A percentile compares a stretch with the other conserved stretches of the same genome.
phyloP scores from a whole-genome alignment of 768 basidiomycete species.

The Dioszegia aurantiaca region DNA sequence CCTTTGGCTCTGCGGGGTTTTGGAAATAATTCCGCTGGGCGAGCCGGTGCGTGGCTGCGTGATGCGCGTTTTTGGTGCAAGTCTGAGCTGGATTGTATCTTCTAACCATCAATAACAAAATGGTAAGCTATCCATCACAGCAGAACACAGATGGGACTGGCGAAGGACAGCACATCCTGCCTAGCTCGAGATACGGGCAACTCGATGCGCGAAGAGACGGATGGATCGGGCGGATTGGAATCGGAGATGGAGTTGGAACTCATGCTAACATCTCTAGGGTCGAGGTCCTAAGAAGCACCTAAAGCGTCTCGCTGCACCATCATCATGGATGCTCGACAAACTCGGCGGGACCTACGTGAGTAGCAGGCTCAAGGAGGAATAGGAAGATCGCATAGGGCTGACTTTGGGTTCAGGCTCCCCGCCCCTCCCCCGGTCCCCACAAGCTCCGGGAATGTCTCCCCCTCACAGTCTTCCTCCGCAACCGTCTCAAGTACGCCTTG shows the following conservation, averaged over 20 bases:
- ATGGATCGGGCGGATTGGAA: too few relatives aligned
- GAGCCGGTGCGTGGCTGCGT: neutral
- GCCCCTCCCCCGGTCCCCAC: slow-evolving; percentile 97
- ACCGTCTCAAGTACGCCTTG: slow-evolving; percentile 98
- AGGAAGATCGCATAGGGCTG: slow-evolving; percentile 1
- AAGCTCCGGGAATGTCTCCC: slow-evolving; percentile 98
- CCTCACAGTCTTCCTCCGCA: slow-evolving; percentile 93
- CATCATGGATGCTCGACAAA: slow-evolving; percentile 99
- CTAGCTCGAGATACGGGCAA: too few relatives aligned
- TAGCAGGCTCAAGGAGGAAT: slow-evolving; percentile 16
- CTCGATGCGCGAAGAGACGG: too few relatives aligned
- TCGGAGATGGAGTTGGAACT: neutral
- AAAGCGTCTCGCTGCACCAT: slow-evolving; percentile 95
- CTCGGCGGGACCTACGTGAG: slow-evolving; percentile 59
- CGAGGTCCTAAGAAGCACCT: slow-evolving; percentile 99
- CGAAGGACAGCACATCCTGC: too few relatives aligned
- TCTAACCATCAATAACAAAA: slow-evolving; percentile 26
- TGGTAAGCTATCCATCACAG: slow-evolving; percentile 22
- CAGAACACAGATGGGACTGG: neutral
- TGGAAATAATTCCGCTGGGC: slow-evolving; percentile 5
- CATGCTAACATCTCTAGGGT: slow-evolving; percentile 58
- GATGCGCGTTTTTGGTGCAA: neutral
- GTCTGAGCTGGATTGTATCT: neutral
- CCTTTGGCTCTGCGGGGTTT: neutral
- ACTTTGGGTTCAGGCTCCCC: slow-evolving; percentile 64